Evolutionary conservation across 1,284 basidiomycete genomes (phyloP).

Genomic region (Blastosporella zonata): DNA sequence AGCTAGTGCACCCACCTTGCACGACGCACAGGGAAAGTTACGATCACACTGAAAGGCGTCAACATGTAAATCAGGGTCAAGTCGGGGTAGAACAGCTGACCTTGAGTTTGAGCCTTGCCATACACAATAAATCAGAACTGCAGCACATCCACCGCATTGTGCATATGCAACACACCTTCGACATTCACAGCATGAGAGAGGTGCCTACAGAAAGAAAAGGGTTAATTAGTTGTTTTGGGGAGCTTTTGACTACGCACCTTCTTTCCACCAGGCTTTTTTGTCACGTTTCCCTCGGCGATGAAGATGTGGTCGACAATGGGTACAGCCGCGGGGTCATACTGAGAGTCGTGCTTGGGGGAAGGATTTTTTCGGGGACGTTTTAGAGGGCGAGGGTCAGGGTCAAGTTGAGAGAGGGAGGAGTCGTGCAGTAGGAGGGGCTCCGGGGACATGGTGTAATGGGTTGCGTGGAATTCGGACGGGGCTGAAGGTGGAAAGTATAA

Average conservation of each 20-base stretch:
- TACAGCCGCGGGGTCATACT: constrained; percentile 9
- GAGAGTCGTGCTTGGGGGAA: constrained; percentile 24
- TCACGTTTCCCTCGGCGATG: constrained; percentile 35
- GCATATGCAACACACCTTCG: constrained; percentile 38
- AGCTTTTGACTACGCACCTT: constrained; percentile 28
- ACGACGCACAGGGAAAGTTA: constrained; percentile 49
- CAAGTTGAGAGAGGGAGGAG: constrained; percentile 21
- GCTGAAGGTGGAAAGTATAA: constrained; percentile 32
- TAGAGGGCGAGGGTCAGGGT: constrained; percentile 28
- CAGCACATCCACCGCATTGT: not conserved
- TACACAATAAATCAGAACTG: not conserved
- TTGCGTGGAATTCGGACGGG: constrained; percentile 36
- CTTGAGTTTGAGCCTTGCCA: constrained; percentile 45
- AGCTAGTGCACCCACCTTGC: constrained; percentile 31
- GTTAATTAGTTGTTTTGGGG: not conserved
- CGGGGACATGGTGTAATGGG: constrained; percentile 23
- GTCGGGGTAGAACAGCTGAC: constrained; percentile 26
- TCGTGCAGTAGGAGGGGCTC: constrained; percentile 22
- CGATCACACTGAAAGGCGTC: constrained; percentile 49
- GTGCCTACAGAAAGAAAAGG: constrained; percentile 30
- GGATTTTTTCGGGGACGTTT: constrained; percentile 33
- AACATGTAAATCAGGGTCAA: constrained; percentile 13
- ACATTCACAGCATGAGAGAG: constrained; percentile 58
- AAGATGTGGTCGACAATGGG: constrained; percentile 40
- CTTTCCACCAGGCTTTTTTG: constrained; percentile 37